Percentiles rank a stretch among this genome's conserved stretches.
Conservation (phyloP, 2,329 filamentous ascomycete genomes). For the Berkeleyomyces rouxiae region DNA sequence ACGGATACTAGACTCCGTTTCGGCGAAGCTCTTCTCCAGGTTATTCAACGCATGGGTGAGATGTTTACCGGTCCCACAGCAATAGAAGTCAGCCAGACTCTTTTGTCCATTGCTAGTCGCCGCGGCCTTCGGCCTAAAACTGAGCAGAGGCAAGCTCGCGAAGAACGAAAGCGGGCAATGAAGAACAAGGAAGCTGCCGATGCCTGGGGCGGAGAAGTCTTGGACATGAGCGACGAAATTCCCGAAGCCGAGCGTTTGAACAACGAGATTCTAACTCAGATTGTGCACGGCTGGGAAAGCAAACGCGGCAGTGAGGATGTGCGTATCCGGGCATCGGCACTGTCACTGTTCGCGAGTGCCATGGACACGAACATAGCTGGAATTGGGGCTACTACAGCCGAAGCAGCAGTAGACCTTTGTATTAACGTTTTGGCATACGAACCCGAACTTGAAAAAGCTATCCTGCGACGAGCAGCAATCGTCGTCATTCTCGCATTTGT, state of each 20-base stretch:
- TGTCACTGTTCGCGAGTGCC: slow-evolving; percentile 45
- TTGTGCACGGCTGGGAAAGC: slow-evolving; percentile 51
- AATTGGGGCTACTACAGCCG: slow-evolving; percentile 34
- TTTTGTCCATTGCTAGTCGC: slow-evolving; percentile 48
- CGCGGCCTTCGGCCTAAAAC: slow-evolving; percentile 45
- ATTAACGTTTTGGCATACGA: slow-evolving; percentile 48
- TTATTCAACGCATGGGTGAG: slow-evolving; percentile 42
- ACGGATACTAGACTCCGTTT: slow-evolving; percentile 51
- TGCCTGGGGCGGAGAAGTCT: slow-evolving; percentile 37
- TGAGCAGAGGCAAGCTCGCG: slow-evolving; percentile 35
- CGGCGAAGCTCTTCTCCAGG: slow-evolving; percentile 49
- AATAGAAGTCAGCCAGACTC: slow-evolving; percentile 34
- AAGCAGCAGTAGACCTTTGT: slow-evolving; percentile 43
- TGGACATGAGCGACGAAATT: slow-evolving; percentile 30
- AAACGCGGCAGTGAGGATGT: slow-evolving; percentile 51
- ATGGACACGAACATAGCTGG: slow-evolving; percentile 45
- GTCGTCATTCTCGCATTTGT: slow-evolving; percentile 46
- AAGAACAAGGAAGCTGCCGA: slow-evolving; percentile 32
- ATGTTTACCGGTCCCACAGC: slow-evolving; percentile 39
- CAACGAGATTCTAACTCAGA: slow-evolving; percentile 37
- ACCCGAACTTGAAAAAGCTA: slow-evolving; percentile 39
- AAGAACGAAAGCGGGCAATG: slow-evolving; percentile 32
- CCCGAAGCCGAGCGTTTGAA: slow-evolving; percentile 28
- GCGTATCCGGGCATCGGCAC: slow-evolving; percentile 49
- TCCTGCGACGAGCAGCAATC: slow-evolving; percentile 50